Evolutionary conservation across 805 yeast species (phyloP).

Genomic region (Candida maris): DNA sequence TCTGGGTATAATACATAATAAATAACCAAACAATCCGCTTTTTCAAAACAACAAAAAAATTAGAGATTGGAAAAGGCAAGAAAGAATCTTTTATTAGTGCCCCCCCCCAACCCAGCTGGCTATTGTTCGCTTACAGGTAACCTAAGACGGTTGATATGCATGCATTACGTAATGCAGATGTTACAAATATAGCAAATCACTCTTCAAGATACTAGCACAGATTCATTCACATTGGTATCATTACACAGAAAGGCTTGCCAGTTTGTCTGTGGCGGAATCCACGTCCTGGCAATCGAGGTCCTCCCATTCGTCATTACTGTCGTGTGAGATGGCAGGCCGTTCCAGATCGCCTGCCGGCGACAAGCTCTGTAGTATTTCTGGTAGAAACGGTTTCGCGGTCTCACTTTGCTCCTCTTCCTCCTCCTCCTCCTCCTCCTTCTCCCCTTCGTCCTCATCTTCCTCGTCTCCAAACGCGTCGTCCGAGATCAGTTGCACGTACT

Average conservation of each 20-base stretch:
- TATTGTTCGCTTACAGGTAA: too few species aligned
- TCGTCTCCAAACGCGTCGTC: constrained; percentile 17
- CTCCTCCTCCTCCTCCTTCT: constrained; percentile 17
- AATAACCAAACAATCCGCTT: too few species aligned
- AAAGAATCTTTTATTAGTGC: too few species aligned
- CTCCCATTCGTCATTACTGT: constrained; percentile 27
- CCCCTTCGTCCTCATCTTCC: constrained; percentile 8
- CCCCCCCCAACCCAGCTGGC: too few species aligned
- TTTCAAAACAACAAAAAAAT: too few species aligned
- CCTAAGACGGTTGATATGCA: too few species aligned
- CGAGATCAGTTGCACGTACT: constrained; percentile 63
- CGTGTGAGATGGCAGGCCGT: too few species aligned
- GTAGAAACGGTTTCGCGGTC: constrained; percentile 47
- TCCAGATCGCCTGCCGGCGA: constrained; percentile 16
- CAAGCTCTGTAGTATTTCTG: constrained; percentile 25
- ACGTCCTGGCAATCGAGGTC: constrained; percentile 18
- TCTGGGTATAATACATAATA: too few species aligned
- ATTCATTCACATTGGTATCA: constrained; percentile 24
- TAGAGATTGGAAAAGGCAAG: too few species aligned
- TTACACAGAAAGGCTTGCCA: constrained; percentile 12
- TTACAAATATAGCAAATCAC: too few species aligned
- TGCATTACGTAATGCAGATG: too few species aligned
- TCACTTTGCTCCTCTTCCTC: constrained; percentile 9
- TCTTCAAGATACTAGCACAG: too few species aligned
- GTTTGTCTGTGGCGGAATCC: constrained; percentile 3